Evolutionary conservation across 2,329 filamentous ascomycete species (phyloP).

Genomic region (Paradendryphiella salina): DNA sequence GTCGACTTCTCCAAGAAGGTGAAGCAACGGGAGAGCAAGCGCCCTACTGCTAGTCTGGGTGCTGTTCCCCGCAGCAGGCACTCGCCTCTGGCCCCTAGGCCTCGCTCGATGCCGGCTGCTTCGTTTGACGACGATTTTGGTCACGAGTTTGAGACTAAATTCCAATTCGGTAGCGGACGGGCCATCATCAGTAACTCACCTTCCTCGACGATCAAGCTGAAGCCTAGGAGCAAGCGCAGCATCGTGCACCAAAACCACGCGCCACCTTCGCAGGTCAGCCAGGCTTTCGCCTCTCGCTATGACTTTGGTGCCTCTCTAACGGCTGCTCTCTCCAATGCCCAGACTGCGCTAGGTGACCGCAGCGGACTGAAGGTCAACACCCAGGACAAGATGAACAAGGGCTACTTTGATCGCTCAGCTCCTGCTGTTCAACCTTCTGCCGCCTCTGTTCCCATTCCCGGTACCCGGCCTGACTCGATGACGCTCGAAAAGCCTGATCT

Average conservation of each 20-base stretch:
- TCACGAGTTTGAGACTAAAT: constrained; percentile 57
- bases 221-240: constrained; percentile 64
- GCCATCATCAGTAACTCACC: constrained; percentile 62
- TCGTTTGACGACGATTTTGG: constrained; percentile 72
- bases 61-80: constrained; percentile 56
- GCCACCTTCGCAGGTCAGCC: constrained; percentile 57
- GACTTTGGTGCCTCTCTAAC: constrained; percentile 92
- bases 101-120: constrained; percentile 52
- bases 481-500: constrained; percentile 68
- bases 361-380: constrained; percentile 51
- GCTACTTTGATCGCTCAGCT: constrained; percentile 48
- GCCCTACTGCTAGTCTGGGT: constrained; percentile 54
- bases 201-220: constrained; percentile 66
- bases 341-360: constrained; percentile 63
- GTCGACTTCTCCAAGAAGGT: constrained; percentile 86
- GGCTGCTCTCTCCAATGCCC: constrained; percentile 76
- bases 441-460: constrained; percentile 43
- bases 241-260: constrained; percentile 65
- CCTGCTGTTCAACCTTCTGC: constrained; percentile 42
- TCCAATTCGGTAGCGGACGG: constrained; percentile 49
- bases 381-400: constrained; percentile 22
- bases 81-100: constrained; percentile 52
- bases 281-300: constrained; percentile 89
- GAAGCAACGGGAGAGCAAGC: constrained; percentile 56
- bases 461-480: constrained; percentile 57